Evolutionary conservation across 106 monocot species (phyloP), one percentile per base, ranked within the genome.

Genomic region (Cymbidium sinense): DNA sequence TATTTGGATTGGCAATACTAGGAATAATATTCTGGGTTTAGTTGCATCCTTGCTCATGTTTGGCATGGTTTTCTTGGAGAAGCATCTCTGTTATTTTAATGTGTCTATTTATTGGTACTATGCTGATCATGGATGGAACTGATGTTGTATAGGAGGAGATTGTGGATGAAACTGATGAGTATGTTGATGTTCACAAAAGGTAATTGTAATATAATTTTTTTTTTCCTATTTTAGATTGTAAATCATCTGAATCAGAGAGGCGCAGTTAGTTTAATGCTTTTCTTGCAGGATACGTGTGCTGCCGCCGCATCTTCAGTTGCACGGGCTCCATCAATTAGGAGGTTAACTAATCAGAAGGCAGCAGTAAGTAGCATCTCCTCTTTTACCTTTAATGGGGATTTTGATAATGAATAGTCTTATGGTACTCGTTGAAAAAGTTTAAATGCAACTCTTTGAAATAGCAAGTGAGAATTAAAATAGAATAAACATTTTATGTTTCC

Each of bases 161-260:
- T 79, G 92, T 99, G 2, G 99, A 99, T 70, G 99, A 99, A 78
- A 99, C 99, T 11, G 95, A 99, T 79, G 93, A 99, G 80, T 99
- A 91, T 84, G 99, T 95, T 76, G 99, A 95, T 81, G 99, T 99
- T 61, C 95, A 99, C 70, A 95, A 92, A 82, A 95, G 93, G 99
- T 99, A 83, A n/a, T 70, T 30, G 31, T 7, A 15, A n/a, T 10
- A 19, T 25, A 12, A 34, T 52, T 20, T 73, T 64, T 34, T 36
- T 75, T 0, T 70, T 7, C 7, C 37, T 39, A 3, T 39, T 1
- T 39, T 67, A 61, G 28, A 20, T 13, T 31, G 18, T 43, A 36
- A 71, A 31, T 29, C 13, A 37, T 27, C 27, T 72, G 43, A 44
- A 58, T 36, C 18, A 51, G 70, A 71, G 62, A 80, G 77, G 9